These are phyloP conservation scores for Novymonas esmeraldas DNA, from an alignment of 208 protist genomes.

Conservation along the genomic window DNA sequence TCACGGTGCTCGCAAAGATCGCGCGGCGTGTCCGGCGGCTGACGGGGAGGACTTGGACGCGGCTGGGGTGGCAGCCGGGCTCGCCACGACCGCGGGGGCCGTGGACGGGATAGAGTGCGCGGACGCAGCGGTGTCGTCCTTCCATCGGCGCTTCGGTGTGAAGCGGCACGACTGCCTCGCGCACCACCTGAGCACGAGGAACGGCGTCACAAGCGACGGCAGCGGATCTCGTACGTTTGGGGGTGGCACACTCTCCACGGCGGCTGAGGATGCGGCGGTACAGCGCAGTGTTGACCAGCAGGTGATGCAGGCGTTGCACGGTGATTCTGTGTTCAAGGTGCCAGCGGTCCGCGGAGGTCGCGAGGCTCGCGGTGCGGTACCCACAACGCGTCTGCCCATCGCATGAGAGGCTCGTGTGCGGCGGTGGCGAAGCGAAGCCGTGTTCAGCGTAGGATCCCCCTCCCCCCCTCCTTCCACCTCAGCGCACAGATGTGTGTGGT, in stretches of 20 bases:
- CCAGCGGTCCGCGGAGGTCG: slow-evolving; percentile 4
- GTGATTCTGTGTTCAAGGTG: slow-evolving; percentile 54
- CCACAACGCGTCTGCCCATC: background rate
- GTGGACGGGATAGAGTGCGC: background rate
- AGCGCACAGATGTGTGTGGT: background rate
- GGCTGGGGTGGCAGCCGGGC: background rate
- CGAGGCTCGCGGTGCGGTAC: background rate
- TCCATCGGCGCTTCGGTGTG: slow-evolving; percentile 27
- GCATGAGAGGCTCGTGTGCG: background rate
- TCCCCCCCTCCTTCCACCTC: background rate
- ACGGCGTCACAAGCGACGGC: slow-evolving; percentile 10
- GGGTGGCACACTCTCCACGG: slow-evolving; percentile 7
- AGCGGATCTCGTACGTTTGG: background rate
- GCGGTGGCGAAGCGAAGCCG: background rate
- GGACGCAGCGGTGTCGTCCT: slow-evolving; percentile 28
- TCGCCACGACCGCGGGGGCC: background rate
- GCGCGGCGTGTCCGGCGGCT: background rate
- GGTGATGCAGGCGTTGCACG: slow-evolving; percentile 43
- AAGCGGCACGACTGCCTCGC: slow-evolving; percentile 35
- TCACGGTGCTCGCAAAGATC: background rate
- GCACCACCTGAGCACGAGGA: slow-evolving; percentile 14
- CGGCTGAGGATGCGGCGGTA: slow-evolving; percentile 35
- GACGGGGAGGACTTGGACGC: background rate
- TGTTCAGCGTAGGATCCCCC: background rate
- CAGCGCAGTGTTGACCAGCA: slow-evolving; percentile 50